Base-by-base conservation (phyloP, 768 basidiomycete genomes). In the Auricularia sp. region DNA sequence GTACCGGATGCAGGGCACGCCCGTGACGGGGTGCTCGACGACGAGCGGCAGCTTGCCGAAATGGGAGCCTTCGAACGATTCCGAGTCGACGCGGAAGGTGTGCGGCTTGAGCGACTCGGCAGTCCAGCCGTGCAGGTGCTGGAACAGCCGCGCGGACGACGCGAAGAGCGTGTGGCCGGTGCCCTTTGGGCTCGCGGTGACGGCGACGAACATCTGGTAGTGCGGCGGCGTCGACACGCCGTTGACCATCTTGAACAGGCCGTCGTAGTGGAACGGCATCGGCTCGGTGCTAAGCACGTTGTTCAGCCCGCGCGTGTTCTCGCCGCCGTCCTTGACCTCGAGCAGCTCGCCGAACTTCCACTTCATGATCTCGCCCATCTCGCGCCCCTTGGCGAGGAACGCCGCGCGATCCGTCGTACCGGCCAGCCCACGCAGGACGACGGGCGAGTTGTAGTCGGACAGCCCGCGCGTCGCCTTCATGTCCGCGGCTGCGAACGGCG, bases 181-280 rank as follows among this genome's bases (percentile, higher is more conserved):
- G 29, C 29, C 53, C 53, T 54, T 54, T 3, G 53, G 53, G 18
- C n/a, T n/a, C 29, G 53, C n/a, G 11, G 53, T 54, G n/a, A 54
- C 53, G 18, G 53, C 18, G 53, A 29, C 29, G 53, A 54, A 54
- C n/a, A 54, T n/a, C 53, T 54, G 53, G 39, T 54, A 54, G n/a
- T 29, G 18, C 53, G 53, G 53, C 53, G 53, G 53, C 18, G 18
- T 54, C 53, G 53, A 29, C 11, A 54, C 53, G 29, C 18, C 18
- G n/a, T 54, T 18, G n/a, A 54, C 53, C 18, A 29, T 54, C 39
- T 54, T 54, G 53, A 54, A 54, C 53, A 54, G n/a, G 53, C 53
- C 53, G 53, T 54, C 53, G 29, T 54, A 54, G 53, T 54, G 53
- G 53, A 54, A 54, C 29, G 53, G 53, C 53, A 54, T 54, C 53